Conservation (phyloP, 2,329 filamentous ascomycete genomes). For the Botrytis fabae region DNA sequence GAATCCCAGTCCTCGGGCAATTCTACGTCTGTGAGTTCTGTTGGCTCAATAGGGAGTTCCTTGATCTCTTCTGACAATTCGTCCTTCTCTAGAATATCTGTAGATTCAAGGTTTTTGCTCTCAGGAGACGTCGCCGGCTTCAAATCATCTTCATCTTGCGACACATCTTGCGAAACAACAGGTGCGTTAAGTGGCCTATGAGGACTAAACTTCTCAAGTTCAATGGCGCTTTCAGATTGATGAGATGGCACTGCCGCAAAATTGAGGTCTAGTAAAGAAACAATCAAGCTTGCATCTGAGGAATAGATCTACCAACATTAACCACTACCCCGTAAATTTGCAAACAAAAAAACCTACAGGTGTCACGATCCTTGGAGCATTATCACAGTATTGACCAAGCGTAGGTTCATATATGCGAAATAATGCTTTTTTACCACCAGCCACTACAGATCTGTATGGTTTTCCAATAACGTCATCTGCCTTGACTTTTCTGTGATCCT, state of each 20-base stretch:
- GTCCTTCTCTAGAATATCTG: slow-evolving; percentile 44
- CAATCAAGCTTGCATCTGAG: slow-evolving; percentile 72
- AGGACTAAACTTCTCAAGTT: background rate
- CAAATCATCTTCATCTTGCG: background rate
- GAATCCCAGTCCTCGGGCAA: slow-evolving; percentile 1
- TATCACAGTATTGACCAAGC: slow-evolving; percentile 67
- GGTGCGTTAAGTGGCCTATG: background rate
- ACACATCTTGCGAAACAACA: background rate
- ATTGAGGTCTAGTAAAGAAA: slow-evolving; percentile 74
- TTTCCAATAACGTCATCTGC: slow-evolving; percentile 44
- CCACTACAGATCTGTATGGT: slow-evolving; percentile 29
- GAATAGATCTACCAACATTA: slow-evolving; percentile 62
- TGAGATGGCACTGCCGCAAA: background rate
- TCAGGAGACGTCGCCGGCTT: background rate
- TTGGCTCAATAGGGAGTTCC: background rate
- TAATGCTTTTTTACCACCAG: slow-evolving; percentile 28
- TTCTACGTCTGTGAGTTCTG: background rate
- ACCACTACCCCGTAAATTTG: background rate
- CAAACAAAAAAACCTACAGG: slow-evolving; percentile 54
- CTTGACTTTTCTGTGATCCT: slow-evolving; percentile 35
- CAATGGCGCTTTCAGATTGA: slow-evolving; percentile 42
- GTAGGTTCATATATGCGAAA: slow-evolving; percentile 60
- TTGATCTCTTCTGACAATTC: slow-evolving; percentile 37
- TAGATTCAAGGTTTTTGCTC: background rate
- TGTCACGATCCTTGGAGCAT: slow-evolving; percentile 70